phyloP scores from a whole-genome alignment of 2,329 filamentous ascomycete species.

The Pyrenophora graminea region DNA sequence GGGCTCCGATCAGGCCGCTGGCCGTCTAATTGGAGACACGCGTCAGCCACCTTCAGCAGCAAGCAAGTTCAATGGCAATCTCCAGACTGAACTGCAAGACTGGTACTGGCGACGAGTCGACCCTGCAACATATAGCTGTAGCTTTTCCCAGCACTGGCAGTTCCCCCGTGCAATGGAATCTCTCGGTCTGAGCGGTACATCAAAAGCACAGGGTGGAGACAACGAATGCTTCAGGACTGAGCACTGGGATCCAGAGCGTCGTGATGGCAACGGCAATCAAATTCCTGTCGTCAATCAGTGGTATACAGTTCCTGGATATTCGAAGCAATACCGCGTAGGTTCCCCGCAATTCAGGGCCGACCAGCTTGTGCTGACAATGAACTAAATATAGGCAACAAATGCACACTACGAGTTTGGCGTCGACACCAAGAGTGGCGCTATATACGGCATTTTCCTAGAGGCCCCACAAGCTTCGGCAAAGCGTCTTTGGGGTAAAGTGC shows the following conservation, averaged over 20 bases:
- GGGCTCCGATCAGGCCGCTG: constrained; percentile 19
- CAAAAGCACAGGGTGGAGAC: constrained; percentile 17
- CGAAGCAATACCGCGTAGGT: constrained; percentile 16
- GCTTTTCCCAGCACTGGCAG: constrained; percentile 17
- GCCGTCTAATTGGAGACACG: constrained; percentile 14
- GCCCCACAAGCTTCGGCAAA: constrained; percentile 11
- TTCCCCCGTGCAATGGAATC: constrained; percentile 9
- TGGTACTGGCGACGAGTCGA: constrained; percentile 23
- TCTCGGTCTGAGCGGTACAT: constrained; percentile 12
- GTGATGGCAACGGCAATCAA: constrained; percentile 9
- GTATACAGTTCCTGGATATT: constrained; percentile 17
- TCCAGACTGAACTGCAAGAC: constrained; percentile 10
- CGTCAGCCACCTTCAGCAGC: constrained; percentile 20
- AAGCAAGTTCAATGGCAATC: constrained; percentile 21
- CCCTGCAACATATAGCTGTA: constrained; percentile 12
- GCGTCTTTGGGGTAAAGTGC: constrained; percentile 10
- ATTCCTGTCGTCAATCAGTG: constrained; percentile 19
- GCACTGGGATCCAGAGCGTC: constrained; percentile 18
- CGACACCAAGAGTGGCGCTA: constrained; percentile 16
- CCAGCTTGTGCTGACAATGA: not conserved
- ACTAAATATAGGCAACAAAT: constrained; percentile 15
- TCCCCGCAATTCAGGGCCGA: too few species aligned
- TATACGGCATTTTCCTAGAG: constrained; percentile 21
- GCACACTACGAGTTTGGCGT: constrained; percentile 22
- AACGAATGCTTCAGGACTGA: constrained; percentile 18